Conservation (phyloP, 176 grass and related monocot genomes). For the Areca catechu region DNA sequence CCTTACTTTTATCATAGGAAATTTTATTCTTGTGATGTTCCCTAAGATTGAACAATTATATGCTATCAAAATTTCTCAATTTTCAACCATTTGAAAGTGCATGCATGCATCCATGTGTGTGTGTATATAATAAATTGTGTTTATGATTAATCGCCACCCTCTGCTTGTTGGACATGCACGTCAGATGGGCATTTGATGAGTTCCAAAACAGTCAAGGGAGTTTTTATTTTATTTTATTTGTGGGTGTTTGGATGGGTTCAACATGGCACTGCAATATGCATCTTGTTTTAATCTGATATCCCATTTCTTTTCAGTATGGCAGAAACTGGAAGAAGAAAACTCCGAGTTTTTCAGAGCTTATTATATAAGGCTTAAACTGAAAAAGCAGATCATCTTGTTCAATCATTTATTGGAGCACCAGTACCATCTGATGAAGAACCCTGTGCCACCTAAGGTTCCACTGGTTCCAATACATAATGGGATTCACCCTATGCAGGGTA, state of each 20-base stretch:
- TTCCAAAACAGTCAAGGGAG: too few species aligned
- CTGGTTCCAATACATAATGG: slow-evolving; percentile 76
- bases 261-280: not conserved
- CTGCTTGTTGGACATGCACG: too few species aligned
- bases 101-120: too few species aligned
- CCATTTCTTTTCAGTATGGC: slow-evolving; percentile 72
- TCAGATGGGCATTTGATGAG: too few species aligned
- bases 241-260: too few species aligned
- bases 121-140: too few species aligned
- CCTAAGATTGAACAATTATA: too few species aligned
- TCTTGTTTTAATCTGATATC: slow-evolving; percentile 17
- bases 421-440: slow-evolving; percentile 89
- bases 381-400: slow-evolving; percentile 90
- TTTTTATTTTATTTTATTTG: too few species aligned
- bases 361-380: slow-evolving; percentile 95
- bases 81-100: too few species aligned
- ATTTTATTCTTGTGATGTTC: too few species aligned
- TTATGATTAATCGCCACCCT: too few species aligned
- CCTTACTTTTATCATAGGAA: not conserved
- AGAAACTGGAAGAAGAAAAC: slow-evolving; percentile 99
- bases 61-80: too few species aligned
- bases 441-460: slow-evolving; percentile 53
- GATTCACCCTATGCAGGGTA: slow-evolving; percentile 84
- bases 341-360: slow-evolving; percentile 91
- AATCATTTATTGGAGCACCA: slow-evolving; percentile 93